Base-by-base conservation (phyloP, 148 eudicot species). In the Dysphania ambrosioides region DNA sequence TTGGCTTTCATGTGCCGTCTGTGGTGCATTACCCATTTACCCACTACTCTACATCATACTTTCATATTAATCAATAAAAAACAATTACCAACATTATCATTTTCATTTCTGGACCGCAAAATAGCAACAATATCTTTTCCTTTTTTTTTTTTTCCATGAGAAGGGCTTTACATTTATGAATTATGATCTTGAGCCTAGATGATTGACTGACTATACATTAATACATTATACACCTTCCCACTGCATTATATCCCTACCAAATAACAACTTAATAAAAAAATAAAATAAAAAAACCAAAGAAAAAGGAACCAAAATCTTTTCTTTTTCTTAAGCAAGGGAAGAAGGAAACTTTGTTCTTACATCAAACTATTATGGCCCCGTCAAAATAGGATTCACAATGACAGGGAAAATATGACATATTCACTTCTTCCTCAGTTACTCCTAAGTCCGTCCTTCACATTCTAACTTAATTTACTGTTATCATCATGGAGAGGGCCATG, bases 1-100 rank as follows among this genome's bases (percentile, higher is more conserved):
- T 69, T 76, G 79, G 79, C 34, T 68, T 38, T 31, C 79, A 57
- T 69, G 68, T 44, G 68, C 73, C 32, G 34, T 67, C 56, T 56
- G 66, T 49, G 53, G 38, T 68, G 44, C 65, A 72, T 67, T 72
- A 9, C 44, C 57, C 12, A 30, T 60, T 67, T 72, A 9, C 44
- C 57, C 12, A 30, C 70, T 24, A n/a, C 72, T 5, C 47, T 42
- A 36, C 60, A 63, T 35, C 75, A 53, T 64, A 49, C 70, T 16
- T 12, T 26, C 32, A 35, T 32, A 8, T 4, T 10, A 31, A 47
- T 56, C 66, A 75, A 38, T 42, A 23, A 58, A 75, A 41, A 47
- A 47, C 24, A 58, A 13, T 38, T 72, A 72, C 16, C 56, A 38
- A 72, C 66, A 72, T 72, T 71, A 71, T 70, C 74, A 71, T 56